Base-by-base conservation (phyloP, 768 basidiomycete species). In the Lactarius quietus region DNA sequence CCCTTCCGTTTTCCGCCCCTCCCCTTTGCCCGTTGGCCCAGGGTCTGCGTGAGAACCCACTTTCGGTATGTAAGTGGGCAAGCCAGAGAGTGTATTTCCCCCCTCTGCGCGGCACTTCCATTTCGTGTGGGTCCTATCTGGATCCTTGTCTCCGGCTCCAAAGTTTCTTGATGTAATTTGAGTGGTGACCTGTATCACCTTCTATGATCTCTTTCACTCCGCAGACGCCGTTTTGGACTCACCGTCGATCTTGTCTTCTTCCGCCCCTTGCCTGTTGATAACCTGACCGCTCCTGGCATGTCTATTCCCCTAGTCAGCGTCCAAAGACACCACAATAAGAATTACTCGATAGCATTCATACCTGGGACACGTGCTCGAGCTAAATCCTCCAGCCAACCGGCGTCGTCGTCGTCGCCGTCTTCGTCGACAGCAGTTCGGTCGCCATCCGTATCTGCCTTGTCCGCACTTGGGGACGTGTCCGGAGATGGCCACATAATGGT, bases 121-220 rank as follows among this genome's bases (percentile, higher is more conserved):
- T 57, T 53, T 66, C 61, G 61, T 48, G 65, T 66, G 56, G 36
- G 65, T 28, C 56, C 55, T 62, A 33, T 62, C 60, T 57, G 48
- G 60, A 33, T 39, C 61, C 65, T 59, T 55, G 61, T 58, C 57
- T 35, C 45, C 53, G 51, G 20, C 52, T 29, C 53, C 53, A 28
- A 57, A 29, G 38, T 53, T 62, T 39, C 51, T 57, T 51, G 65
- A 14, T 7, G 45, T 55, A 15, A 54, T 60, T 36, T 60, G 55
- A 39, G 36, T 65, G 33, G 38, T 20, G 9, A 56, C 45, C 55
- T 65, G 64, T 23, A 54, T 59, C 54, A 65, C 60, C 35, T 51
- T 48, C 4, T 23, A 31, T 57, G 26, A 26, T 53, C 31, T 23
- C 29, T 35, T 28, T 59, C 28, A n/a, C 29, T 38, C 36, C 18